These are phyloP conservation scores for Collybiopsis confluens DNA, from an alignment of 768 basidiomycete species.

Conservation along the genomic window DNA sequence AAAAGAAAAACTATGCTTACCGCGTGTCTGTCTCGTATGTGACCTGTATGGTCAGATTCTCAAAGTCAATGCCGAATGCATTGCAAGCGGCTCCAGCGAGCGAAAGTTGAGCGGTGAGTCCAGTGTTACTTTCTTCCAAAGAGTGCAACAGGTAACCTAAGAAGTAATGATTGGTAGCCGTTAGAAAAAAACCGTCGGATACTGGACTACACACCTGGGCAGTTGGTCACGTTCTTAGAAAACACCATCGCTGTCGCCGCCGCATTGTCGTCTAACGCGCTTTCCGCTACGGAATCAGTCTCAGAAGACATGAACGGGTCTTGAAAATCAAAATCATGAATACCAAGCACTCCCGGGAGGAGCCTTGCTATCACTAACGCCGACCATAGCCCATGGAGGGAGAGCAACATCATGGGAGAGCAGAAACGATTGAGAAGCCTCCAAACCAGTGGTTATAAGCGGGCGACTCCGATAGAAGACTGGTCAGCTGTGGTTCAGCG, in stretches of 20 bases:
- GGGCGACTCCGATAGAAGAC: neutral
- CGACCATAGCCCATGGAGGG: neutral
- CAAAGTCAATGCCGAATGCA: conserved; percentile 59
- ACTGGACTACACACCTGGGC: neutral
- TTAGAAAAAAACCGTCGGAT: too few species aligned
- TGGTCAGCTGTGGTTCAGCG: conserved; percentile 1
- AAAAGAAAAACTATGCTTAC: conserved; percentile 21
- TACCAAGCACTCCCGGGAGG: conserved; percentile 6
- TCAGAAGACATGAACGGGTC: neutral
- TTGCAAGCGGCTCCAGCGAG: conserved; percentile 60
- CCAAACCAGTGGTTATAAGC: neutral
- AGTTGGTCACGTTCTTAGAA: neutral
- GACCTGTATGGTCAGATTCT: conserved; percentile 55
- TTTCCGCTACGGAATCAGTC: neutral
- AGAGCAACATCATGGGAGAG: neutral
- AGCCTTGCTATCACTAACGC: conserved; percentile 1
- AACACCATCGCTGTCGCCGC: too few species aligned
- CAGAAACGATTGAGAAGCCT: neutral
- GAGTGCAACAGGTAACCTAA: conserved; percentile 55
- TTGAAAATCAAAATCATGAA: neutral
- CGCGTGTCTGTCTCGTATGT: conserved; percentile 56
- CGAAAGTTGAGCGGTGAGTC: conserved; percentile 50
- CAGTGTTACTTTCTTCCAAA: conserved; percentile 37
- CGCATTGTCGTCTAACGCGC: too few species aligned
- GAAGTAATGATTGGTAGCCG: neutral